Base-by-base conservation (phyloP, 2,329 filamentous ascomycete species). In the Berkeleyomyces basicola region DNA sequence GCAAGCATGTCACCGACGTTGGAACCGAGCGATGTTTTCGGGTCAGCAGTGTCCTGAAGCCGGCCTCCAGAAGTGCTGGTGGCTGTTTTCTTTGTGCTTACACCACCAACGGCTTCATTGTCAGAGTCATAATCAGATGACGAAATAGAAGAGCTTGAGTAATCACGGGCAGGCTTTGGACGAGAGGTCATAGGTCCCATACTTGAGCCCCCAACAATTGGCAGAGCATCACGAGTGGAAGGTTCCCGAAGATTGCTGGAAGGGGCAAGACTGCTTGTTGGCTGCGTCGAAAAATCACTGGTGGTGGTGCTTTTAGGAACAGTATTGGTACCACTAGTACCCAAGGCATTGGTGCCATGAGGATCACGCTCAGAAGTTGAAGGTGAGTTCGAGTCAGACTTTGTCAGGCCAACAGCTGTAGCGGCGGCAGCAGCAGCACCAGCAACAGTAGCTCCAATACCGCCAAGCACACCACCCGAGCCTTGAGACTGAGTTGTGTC, bases 381-480 rank as follows among this genome's bases (percentile, higher is more conserved):
- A 14, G 42, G 58, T 46, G 42, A 58, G 33, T 33, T 36, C 37
- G 61, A 59, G 16, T 58, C 51, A 2, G 47, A 6, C 46, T 60
- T 51, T n/a, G 51, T 43, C 10, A 64, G 63, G 7, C 59, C 59
- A 51, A 61, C 59, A n/a, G 58, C 59, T 51, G 59, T 59, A 44
- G 63, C 63, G 23, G 63, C 63, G n/a, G 63, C 63, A 40, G 59
- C 49, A 44, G 63, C 59, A 36, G 63, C 63, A 33, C 63, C 59
- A 11, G 63, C 53, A 43, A 64, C 63, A 42, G 59, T 58, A 16
- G 59, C 63, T 14, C 63, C 63, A 47, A 64, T 61, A 37, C 53
- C 59, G 14, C 44, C 46, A 2, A 61, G 39, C 39, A 61, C 58
- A 37, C 63, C 44, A 23, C 58, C 58, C 3, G 57, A 55, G 4